Conservation (phyloP, 768 basidiomycete genomes). For the Coprinopsis sp. region DNA sequence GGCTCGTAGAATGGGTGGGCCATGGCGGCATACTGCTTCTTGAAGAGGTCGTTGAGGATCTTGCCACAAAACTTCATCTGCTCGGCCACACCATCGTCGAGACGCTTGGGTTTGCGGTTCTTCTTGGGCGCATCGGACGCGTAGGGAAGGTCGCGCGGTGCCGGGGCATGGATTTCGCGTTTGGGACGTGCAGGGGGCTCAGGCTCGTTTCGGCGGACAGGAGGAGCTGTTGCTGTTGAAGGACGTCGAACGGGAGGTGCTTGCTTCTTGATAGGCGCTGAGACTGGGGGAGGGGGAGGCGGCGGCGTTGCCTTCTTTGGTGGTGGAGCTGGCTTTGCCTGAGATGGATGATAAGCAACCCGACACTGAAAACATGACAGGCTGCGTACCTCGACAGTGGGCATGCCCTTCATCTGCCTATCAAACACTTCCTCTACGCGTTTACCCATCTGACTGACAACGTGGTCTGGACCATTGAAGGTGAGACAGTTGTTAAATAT, state of each 20-base stretch:
- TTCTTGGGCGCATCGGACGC: constrained; percentile 73
- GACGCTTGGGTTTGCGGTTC: constrained; percentile 56
- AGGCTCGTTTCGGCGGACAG: constrained; percentile 72
- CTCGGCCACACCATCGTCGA: constrained; percentile 68
- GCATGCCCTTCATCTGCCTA: constrained; percentile 81
- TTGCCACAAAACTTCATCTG: constrained; percentile 83
- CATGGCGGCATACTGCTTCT: constrained; percentile 68
- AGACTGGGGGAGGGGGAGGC: constrained; percentile 35
- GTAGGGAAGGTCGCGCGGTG: constrained; percentile 86
- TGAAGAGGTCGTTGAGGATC: constrained; percentile 68
- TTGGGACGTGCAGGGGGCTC: constrained; percentile 75
- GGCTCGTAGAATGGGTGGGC: constrained; percentile 91
- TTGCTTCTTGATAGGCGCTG: constrained; percentile 43
- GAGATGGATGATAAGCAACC: constrained; percentile 5
- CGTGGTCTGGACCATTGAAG: constrained; percentile 93
- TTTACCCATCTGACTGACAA: constrained; percentile 73
- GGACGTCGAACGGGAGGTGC: constrained; percentile 54
- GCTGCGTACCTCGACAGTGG: constrained; percentile 65
- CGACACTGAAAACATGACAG: constrained; percentile 5
- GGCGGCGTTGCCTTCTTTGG: constrained; percentile 49
- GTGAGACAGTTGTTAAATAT: constrained; percentile 85
- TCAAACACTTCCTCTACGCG: constrained; percentile 82
- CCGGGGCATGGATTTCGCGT: constrained; percentile 95
- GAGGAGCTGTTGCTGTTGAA: constrained; percentile 78
- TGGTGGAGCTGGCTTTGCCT: constrained; percentile 38